A percentile compares a stretch with the other conserved stretches of the same genome.
Conservation (phyloP, 2,329 filamentous ascomycete genomes). For the Beauveria australis region DNA sequence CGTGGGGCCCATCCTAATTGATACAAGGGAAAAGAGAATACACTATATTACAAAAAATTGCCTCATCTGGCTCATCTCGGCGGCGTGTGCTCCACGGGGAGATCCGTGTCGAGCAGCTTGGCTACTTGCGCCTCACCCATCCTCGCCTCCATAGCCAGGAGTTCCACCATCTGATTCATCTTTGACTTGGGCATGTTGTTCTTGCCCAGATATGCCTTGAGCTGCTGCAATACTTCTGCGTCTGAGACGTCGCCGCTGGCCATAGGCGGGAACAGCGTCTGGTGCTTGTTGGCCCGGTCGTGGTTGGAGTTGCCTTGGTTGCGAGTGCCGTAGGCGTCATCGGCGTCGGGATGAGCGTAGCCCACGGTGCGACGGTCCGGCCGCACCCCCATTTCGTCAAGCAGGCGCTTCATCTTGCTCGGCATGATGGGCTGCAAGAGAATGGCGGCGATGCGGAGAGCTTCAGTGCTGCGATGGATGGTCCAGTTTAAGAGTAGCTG, state of each 20-base stretch:
- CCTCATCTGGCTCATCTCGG: too few species aligned
- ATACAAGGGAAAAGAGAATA: not conserved
- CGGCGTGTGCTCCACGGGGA: not conserved
- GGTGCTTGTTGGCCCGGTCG: conserved; percentile 27
- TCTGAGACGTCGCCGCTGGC: conserved; percentile 19
- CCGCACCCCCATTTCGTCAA: conserved; percentile 71
- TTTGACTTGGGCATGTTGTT: conserved; percentile 22
- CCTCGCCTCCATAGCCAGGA: conserved; percentile 23
- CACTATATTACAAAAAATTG: not conserved
- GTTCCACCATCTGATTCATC: conserved; percentile 20
- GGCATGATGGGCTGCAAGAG: conserved; percentile 90
- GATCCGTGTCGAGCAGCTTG: conserved; percentile 5
- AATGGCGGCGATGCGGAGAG: conserved; percentile 71
- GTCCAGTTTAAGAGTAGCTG: conserved; percentile 42
- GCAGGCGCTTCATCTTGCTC: conserved; percentile 58
- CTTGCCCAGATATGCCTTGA: conserved; percentile 12
- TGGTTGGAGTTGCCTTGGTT: conserved; percentile 17
- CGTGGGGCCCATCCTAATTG: not conserved
- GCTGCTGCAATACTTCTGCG: conserved; percentile 15
- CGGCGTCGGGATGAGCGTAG: conserved; percentile 53
- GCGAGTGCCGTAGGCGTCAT: conserved; percentile 58
- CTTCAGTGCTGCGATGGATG: conserved; percentile 67
- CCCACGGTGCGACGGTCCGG: conserved; percentile 52
- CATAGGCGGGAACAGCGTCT: conserved; percentile 44
- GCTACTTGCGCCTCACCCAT: conserved; percentile 17